Percentiles rank a stretch among this genome's conserved stretches.
phyloP scores from a whole-genome alignment of 2,329 filamentous ascomycete genomes.

The Alternaria sp. region DNA sequence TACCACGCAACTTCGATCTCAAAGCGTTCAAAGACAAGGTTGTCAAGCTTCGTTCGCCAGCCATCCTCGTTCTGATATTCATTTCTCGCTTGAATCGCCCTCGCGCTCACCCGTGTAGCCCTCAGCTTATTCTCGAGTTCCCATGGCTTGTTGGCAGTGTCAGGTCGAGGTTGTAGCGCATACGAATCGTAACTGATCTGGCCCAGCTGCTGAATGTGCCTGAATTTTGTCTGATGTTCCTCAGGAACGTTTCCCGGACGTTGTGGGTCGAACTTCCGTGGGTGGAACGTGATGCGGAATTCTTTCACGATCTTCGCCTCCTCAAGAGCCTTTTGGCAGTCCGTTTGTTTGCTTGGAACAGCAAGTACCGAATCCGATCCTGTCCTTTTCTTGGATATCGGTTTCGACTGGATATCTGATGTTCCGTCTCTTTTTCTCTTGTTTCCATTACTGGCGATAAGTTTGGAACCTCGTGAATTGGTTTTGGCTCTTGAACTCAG shows the following conservation, averaged over 20 bases:
- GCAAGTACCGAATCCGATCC: background rate
- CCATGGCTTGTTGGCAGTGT: conserved; percentile 19
- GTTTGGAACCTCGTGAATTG: background rate
- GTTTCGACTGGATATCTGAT: background rate
- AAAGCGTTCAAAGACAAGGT: conserved; percentile 14
- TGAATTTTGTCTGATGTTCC: conserved; percentile 20
- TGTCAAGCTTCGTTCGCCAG: background rate
- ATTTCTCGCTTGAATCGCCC: background rate
- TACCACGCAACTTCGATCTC: conserved; percentile 30
- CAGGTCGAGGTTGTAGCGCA: conserved; percentile 7
- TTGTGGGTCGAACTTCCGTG: background rate
- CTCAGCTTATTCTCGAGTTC: conserved; percentile 18
- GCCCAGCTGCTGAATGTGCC: conserved; percentile 21
- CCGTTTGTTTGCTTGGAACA: background rate
- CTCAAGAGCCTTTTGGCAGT: conserved; percentile 1
- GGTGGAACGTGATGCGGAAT: conserved; percentile 6
- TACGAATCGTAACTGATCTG: conserved; percentile 14
- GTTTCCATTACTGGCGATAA: background rate
- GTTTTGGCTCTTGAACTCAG: background rate
- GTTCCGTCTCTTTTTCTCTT: conserved; percentile 6
- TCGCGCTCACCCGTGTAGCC: conserved; percentile 9
- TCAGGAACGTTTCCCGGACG: conserved; percentile 13
- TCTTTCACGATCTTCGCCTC: background rate
- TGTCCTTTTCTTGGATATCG: background rate
- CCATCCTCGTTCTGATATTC: conserved; percentile 18